A percentile compares a stretch with the other conserved stretches of the same genome.
phyloP scores from a whole-genome alignment of 768 basidiomycete species.

The Suillus subaureus region DNA sequence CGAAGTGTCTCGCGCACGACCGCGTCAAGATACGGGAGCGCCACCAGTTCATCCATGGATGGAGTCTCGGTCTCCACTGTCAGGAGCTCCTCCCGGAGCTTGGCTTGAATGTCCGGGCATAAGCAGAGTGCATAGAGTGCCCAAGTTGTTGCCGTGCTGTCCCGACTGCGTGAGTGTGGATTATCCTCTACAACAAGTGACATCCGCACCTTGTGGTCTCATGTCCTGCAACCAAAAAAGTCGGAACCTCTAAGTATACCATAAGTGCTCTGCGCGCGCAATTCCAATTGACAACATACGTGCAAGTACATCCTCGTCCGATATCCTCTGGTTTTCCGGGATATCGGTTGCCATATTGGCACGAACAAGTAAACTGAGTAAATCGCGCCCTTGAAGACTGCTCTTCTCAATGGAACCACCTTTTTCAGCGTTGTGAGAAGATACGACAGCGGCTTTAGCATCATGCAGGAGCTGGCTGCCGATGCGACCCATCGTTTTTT shows the following conservation, averaged over 20 bases:
- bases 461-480: constrained; percentile 49
- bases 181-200: constrained; percentile 1
- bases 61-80: constrained; percentile 55
- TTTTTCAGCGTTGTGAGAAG: constrained; percentile 19
- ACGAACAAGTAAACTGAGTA: constrained; percentile 60
- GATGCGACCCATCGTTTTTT: constrained; percentile 49
- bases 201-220: constrained; percentile 52
- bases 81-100: constrained; percentile 61
- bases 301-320: constrained; percentile 62
- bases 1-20: constrained; percentile 64
- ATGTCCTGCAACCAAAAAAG: constrained; percentile 62
- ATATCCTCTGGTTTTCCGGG: constrained; percentile 53
- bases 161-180: background rate
- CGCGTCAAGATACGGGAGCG: constrained; percentile 70
- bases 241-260: constrained; percentile 52
- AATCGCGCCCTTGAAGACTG: constrained; percentile 46
- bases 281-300: constrained; percentile 38
- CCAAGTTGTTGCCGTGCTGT: constrained; percentile 53
- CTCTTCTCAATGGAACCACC: constrained; percentile 37
- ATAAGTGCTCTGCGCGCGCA: too few relatives aligned
- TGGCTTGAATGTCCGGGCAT: constrained; percentile 49
- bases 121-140: constrained; percentile 57
- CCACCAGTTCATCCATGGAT: constrained; percentile 68
- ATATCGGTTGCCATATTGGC: constrained; percentile 68
- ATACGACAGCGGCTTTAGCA: constrained; percentile 46